Conservation (phyloP, 2,329 filamentous ascomycete species). For the Aureobasidium sp. region DNA sequence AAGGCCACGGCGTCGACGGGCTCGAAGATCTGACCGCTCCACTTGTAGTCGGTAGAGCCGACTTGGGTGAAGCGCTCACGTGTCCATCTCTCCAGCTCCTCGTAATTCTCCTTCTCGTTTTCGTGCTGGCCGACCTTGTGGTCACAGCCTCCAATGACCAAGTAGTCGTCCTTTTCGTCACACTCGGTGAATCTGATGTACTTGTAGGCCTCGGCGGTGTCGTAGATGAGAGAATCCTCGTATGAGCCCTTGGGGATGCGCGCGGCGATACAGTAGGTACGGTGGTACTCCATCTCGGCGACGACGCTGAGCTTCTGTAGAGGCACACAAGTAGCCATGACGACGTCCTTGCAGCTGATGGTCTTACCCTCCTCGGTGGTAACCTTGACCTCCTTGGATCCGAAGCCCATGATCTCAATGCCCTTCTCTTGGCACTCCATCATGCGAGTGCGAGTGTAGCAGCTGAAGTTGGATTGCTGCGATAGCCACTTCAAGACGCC, state of each 20-base stretch:
- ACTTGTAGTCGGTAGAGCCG: conserved; percentile 44
- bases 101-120: conserved; percentile 35
- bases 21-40: conserved; percentile 51
- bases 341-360: conserved; percentile 40
- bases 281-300: conserved; percentile 44
- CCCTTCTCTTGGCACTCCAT: conserved; percentile 41
- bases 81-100: conserved; percentile 45
- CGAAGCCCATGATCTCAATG: conserved; percentile 36
- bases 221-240: conserved; percentile 48
- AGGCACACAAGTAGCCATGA: conserved; percentile 48
- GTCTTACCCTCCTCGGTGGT: conserved; percentile 39
- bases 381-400: conserved; percentile 39
- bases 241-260: conserved; percentile 43
- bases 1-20: conserved; percentile 47
- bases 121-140: conserved; percentile 50
- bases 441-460: conserved; percentile 44
- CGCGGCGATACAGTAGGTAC: conserved; percentile 50
- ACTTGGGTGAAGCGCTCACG: conserved; percentile 45
- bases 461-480: conserved; percentile 44
- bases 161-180: conserved; percentile 46
- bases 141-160: conserved; percentile 49
- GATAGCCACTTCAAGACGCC: conserved; percentile 45
- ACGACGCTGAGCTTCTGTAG: conserved; percentile 47
- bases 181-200: conserved; percentile 47
- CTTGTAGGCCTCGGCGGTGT: conserved; percentile 46